These are phyloP conservation scores for Phytophthora macrochlamydospora DNA, from an alignment of 352 stramenopile genomes.

Conservation along the genomic window DNA sequence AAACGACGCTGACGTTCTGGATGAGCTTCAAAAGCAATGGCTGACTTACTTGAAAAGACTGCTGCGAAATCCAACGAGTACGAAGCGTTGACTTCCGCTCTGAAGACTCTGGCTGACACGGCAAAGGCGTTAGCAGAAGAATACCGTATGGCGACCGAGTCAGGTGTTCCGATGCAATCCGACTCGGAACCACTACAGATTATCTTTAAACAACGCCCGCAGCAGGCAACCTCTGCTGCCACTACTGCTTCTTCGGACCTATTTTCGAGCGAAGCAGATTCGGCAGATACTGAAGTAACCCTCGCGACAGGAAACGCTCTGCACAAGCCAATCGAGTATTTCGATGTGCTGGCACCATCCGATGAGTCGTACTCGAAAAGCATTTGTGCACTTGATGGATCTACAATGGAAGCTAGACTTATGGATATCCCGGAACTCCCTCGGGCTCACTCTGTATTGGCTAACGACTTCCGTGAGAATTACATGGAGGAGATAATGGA, in stretches of 20 bases:
- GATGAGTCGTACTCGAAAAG: conserved; percentile 67
- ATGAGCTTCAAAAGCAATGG: conserved; percentile 65
- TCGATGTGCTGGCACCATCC: conserved; percentile 62
- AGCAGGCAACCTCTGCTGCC: conserved; percentile 35
- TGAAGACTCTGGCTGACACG: conserved; percentile 56
- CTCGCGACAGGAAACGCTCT: conserved; percentile 43
- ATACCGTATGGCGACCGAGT: conserved; percentile 42
- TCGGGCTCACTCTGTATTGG: conserved; percentile 47
- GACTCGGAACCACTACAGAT: conserved; percentile 68
- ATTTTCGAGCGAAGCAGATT: conserved; percentile 29
- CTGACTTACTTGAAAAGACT: conserved; percentile 29
- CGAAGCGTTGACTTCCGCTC: conserved; percentile 41
- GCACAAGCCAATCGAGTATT: conserved; percentile 67
- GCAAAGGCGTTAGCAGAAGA: conserved; percentile 60
- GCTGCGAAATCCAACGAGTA: conserved; percentile 21
- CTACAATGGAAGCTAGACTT: conserved; percentile 67
- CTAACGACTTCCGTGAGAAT: conserved; percentile 51
- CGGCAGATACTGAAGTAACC: conserved; percentile 43
- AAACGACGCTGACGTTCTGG: conserved; percentile 61
- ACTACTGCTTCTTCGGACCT: conserved; percentile 33
- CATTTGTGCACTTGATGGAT: conserved; percentile 74
- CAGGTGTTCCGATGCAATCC: conserved; percentile 29
- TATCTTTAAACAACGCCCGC: conserved; percentile 86
- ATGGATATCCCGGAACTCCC: conserved; percentile 70
- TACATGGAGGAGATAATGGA: conserved; percentile 71